These are phyloP conservation scores for Infundibulicybe gibba DNA, from an alignment of 768 basidiomycete species.

Conservation along the genomic window DNA sequence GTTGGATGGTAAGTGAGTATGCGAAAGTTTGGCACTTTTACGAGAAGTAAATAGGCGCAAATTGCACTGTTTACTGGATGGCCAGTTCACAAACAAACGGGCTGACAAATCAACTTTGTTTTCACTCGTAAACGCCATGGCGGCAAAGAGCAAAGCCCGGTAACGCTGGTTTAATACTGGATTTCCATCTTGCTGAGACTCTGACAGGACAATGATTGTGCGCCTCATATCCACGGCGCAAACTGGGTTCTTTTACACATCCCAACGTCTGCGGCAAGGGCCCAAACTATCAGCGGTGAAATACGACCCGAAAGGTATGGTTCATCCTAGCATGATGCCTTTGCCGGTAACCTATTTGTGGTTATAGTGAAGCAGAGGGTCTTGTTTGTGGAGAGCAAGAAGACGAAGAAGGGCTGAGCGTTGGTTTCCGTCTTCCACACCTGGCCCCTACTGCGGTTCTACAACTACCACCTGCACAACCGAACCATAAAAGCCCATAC, in stretches of 20 bases:
- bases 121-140: constrained; percentile 2
- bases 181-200: not conserved
- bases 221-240: constrained; percentile 89
- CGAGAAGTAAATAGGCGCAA: too few relatives aligned
- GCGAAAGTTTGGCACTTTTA: too few relatives aligned
- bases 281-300: constrained; percentile 84
- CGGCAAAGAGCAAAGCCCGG: constrained; percentile 15
- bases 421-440: not conserved
- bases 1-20: too few relatives aligned
- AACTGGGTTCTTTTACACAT: constrained; percentile 91
- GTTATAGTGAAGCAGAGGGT: constrained; percentile 63
- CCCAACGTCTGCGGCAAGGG: constrained; percentile 66
- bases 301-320: constrained; percentile 82
- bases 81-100: too few relatives aligned
- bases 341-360: not conserved
- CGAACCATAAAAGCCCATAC: too few relatives aligned
- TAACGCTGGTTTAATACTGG: not conserved
- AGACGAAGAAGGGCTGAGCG: constrained; percentile 50
- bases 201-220: constrained; percentile 74
- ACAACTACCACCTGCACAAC: too few relatives aligned
- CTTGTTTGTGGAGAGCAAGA: constrained; percentile 76
- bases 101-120: too few relatives aligned
- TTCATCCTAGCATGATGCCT: constrained; percentile 14
- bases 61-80: too few relatives aligned
- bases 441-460: not conserved